These are phyloP conservation scores for Nicotiana knightiana DNA, from an alignment of 257 asterid genomes.

Conservation along the genomic window DNA sequence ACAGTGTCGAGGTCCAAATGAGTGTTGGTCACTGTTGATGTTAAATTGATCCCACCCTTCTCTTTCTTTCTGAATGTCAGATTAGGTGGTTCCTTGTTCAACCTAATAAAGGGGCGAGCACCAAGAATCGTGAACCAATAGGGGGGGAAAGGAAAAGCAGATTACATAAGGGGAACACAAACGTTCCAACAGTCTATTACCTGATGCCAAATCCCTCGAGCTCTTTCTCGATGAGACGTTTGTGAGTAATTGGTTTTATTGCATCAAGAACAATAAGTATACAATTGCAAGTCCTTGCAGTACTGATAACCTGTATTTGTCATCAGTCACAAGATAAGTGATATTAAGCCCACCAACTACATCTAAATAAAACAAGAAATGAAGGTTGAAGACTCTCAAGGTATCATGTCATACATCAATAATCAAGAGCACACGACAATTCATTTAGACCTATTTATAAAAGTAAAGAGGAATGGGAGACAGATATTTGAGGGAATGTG, in stretches of 20 bases:
- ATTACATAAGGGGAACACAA: neutral
- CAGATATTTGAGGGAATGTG: neutral
- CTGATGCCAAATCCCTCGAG: slow-evolving; percentile 98
- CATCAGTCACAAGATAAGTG: slow-evolving; percentile 16
- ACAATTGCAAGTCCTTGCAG: slow-evolving; percentile 93
- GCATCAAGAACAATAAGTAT: slow-evolving; percentile 97
- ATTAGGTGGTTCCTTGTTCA: slow-evolving; percentile 98
- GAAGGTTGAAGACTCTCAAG: neutral
- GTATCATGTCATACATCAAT: neutral
- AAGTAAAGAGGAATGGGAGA: neutral
- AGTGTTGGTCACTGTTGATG: slow-evolving; percentile 75
- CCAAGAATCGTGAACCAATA: neutral
- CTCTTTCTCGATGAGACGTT: slow-evolving; percentile 94
- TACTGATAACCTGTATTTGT: slow-evolving; percentile 81
- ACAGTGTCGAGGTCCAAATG: slow-evolving; percentile 92
- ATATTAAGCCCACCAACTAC: neutral
- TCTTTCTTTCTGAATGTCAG: slow-evolving; percentile 85
- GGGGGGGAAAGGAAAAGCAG: neutral
- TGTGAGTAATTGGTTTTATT: slow-evolving; percentile 96
- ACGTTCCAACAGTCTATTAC: slow-evolving; percentile 27
- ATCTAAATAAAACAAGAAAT: neutral
- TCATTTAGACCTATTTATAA: neutral
- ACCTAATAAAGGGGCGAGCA: slow-evolving; percentile 29
- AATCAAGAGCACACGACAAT: neutral
- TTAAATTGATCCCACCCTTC: slow-evolving; percentile 92